These are phyloP conservation scores for Russula sp. DNA, from an alignment of 768 basidiomycete genomes.

Conservation along the genomic window DNA sequence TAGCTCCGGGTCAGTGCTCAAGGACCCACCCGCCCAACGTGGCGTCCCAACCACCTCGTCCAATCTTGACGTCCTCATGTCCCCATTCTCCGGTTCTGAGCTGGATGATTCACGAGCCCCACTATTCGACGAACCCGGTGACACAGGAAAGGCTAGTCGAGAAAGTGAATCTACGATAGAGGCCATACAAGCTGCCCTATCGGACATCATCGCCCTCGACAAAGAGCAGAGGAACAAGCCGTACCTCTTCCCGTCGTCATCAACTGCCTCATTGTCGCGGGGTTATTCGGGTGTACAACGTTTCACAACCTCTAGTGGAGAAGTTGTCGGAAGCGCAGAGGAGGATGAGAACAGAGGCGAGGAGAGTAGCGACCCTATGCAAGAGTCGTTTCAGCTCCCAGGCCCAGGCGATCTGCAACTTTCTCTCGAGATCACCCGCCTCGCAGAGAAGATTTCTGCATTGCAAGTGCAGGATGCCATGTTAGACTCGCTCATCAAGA, in stretches of 20 bases:
- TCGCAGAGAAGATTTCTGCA: slow-evolving; percentile 69
- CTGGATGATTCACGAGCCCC: slow-evolving; percentile 60
- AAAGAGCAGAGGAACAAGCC: slow-evolving; percentile 37
- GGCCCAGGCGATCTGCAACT: slow-evolving; percentile 88
- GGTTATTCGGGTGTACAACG: background rate
- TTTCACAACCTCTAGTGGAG: slow-evolving; percentile 17
- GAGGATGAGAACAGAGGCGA: slow-evolving; percentile 37
- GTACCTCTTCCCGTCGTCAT: background rate
- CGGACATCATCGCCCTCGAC: slow-evolving; percentile 90
- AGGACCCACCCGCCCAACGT: slow-evolving; percentile 3
- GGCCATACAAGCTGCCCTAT: slow-evolving; percentile 93
- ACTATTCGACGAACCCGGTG: slow-evolving; percentile 77
- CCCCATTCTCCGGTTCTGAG: slow-evolving; percentile 48
- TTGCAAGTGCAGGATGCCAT: slow-evolving; percentile 76
- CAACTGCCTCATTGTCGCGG: slow-evolving; percentile 1
- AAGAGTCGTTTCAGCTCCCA: slow-evolving; percentile 63
- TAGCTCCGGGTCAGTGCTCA: slow-evolving; percentile 10
- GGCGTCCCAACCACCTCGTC: slow-evolving; percentile 35
- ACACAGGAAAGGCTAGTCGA: slow-evolving; percentile 48
- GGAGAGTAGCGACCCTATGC: slow-evolving; percentile 37
- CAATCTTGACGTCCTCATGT: slow-evolving; percentile 81
- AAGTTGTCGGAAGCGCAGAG: slow-evolving; percentile 42
- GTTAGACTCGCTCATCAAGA: slow-evolving; percentile 84
- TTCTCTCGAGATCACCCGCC: slow-evolving; percentile 76
- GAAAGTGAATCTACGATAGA: slow-evolving; percentile 82